Base-by-base conservation (phyloP, 305 asterid species). In the Solanum hybrid region DNA sequence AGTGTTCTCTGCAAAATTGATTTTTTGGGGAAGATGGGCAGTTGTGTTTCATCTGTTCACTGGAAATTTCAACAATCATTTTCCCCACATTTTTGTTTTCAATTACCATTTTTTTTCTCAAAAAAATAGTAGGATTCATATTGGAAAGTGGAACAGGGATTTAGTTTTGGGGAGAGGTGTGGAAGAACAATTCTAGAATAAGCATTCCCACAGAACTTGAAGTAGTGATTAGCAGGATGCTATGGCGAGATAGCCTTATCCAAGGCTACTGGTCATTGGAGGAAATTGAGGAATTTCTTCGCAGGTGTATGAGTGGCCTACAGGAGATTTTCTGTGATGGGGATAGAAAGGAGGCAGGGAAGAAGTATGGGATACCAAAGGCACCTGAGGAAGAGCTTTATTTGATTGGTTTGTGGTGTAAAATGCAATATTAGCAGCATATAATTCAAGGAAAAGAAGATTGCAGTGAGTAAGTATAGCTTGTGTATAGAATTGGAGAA, bases 11-110 rank as follows among this genome's bases (percentile, higher is more conserved):
- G 94, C 90, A 7, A 92, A 36, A 92, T 19, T 12, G 12, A 64
- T 78, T 66, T 19, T n/a, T 29, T 60, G 51, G 88, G 92, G 93
- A 89, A 85, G 89, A 88, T 92, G 92, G 92, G 92, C 92, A 91
- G 91, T 91, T 92, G 90, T 88, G 45, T 91, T 92, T 91, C 91
- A 76, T 86, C 32, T 22, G 7, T 7, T 66, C n/a, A 51, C 88
- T 89, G 90, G 56, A 91, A 84, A 36, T 32, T 29, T 91, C 92
- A 91, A 91, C 92, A 92, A 92, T 92, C 93, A 92, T 92, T 76
- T 92, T 88, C 90, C 91, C 85, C 15, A 91, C 88, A 92, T 89
- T n/a, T 32, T 51, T 2, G 5, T 38, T 19, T 38, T 7, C 79
- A 24, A 69, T 69, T 69, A 26, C 72, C 71, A 19, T 60, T 69